Evolutionary conservation across 2,329 filamentous ascomycete genomes (phyloP).

Genomic region (Hymenoscyphus salicellus): DNA sequence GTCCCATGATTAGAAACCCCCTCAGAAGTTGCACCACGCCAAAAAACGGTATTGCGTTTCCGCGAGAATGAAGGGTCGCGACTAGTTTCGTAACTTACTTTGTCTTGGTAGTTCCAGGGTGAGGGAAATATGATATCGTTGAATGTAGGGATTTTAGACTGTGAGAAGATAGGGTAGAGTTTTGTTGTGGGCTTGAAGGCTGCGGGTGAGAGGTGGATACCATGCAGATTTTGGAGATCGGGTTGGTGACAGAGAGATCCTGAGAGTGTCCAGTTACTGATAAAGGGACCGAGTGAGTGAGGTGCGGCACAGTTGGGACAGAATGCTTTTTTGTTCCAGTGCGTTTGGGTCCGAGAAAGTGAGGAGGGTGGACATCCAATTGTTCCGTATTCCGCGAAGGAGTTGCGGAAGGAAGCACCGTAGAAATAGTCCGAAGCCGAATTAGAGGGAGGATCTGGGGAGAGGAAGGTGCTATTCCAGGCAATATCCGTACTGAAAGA

Average conservation of each 20-base stretch:
- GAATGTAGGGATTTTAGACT: conserved; percentile 53
- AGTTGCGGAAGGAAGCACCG: conserved; percentile 28
- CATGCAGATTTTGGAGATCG: conserved; percentile 48
- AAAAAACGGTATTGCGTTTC: conserved; percentile 50
- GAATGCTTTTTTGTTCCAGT: conserved; percentile 41
- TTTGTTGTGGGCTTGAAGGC: conserved; percentile 43
- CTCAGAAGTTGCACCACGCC: conserved; percentile 52
- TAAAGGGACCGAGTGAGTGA: conserved; percentile 32
- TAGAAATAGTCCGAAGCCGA: conserved; percentile 38
- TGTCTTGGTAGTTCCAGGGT: conserved; percentile 41
- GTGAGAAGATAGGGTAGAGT: conserved; percentile 55
- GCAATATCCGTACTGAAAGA: conserved; percentile 10
- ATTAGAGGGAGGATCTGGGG: conserved; percentile 1
- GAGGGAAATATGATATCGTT: conserved; percentile 49
- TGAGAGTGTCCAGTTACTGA: conserved; percentile 29
- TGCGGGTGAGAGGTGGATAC: conserved; percentile 49
- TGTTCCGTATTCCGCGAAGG: conserved; percentile 29
- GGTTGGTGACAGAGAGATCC: conserved; percentile 52
- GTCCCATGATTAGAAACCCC: conserved; percentile 31
- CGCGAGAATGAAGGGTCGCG: conserved; percentile 40
- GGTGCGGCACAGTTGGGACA: conserved; percentile 38
- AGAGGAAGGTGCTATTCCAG: neutral
- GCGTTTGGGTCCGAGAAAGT: conserved; percentile 40
- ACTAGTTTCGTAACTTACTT: conserved; percentile 40
- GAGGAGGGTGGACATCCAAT: conserved; percentile 47